Conservation (phyloP, 2,329 filamentous ascomycete species). For the Coniochaeta sp. region DNA sequence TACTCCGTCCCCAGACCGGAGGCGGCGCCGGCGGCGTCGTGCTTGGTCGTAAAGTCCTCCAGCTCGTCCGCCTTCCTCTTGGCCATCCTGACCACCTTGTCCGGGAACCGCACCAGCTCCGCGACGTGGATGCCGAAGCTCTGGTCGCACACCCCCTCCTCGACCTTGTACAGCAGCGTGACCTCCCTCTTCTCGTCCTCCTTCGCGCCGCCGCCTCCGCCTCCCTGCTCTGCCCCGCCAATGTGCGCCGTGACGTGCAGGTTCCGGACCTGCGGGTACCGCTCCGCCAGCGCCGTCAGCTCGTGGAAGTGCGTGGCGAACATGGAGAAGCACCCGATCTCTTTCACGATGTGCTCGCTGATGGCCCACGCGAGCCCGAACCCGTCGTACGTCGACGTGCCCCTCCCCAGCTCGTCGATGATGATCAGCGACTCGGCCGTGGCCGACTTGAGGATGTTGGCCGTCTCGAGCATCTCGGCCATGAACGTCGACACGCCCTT, state of each 20-base stretch:
- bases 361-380: conserved; percentile 99
- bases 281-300: conserved; percentile 81
- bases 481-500: conserved; percentile 99
- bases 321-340: conserved; percentile 89
- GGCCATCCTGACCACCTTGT: conserved; percentile 98
- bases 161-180: conserved; percentile 92
- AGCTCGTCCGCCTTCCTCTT: conserved; percentile 97
- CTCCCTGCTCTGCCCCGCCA: conserved; percentile 35
- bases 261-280: conserved; percentile 82
- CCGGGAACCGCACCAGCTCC: conserved; percentile 90
- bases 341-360: conserved; percentile 90
- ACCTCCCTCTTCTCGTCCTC: conserved; percentile 65
- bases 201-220: no score
- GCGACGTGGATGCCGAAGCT: conserved; percentile 98
- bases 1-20: conserved; percentile 47
- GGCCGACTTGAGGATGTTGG: conserved; percentile 95
- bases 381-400: conserved; percentile 95
- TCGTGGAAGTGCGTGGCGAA: conserved; percentile 99
- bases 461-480: conserved; percentile 99
- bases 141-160: conserved; percentile 92
- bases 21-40: conserved; percentile 50
- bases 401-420: conserved; percentile 93
- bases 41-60: conserved; percentile 85
- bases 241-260: conserved; percentile 96
- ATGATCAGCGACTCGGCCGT: conserved; percentile 95